Evolutionary conservation across 306 rosid genomes (phyloP).

Genomic region (Quercus dentata): DNA sequence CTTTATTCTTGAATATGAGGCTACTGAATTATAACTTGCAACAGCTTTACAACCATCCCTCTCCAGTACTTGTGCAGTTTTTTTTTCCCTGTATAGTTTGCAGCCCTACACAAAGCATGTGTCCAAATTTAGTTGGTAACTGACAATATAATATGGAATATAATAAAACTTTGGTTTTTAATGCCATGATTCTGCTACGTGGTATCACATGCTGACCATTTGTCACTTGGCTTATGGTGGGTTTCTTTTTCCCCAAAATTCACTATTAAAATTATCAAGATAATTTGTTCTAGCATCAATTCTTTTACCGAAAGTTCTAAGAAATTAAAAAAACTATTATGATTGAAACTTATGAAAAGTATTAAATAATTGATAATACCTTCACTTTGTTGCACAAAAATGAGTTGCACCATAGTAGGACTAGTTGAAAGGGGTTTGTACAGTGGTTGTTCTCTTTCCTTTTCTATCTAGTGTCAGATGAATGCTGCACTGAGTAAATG

Average conservation of each 20-base stretch:
- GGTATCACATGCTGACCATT: too few species aligned
- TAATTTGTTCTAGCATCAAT: too few species aligned
- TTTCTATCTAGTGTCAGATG: neutral
- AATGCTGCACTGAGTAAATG: neutral
- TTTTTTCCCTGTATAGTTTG: neutral
- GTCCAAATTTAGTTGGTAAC: neutral
- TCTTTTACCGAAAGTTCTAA: too few species aligned
- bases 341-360: too few species aligned
- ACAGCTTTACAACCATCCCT: constrained; percentile 1
- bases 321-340: too few species aligned
- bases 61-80: neutral
- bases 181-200: too few species aligned
- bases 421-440: neutral
- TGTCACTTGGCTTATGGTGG: too few species aligned
- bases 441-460: neutral
- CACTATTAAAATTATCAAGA: too few species aligned
- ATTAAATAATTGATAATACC: neutral
- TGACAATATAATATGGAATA: neutral
- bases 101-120: neutral
- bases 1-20: neutral
- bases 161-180: too few species aligned
- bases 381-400: neutral
- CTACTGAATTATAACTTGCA: neutral
- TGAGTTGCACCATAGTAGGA: neutral
- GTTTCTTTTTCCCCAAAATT: too few species aligned